Percentiles rank a stretch among this genome's conserved stretches.
phyloP scores from a whole-genome alignment of 768 basidiomycete genomes.

The Cystobasidiopsis lactophilus region DNA sequence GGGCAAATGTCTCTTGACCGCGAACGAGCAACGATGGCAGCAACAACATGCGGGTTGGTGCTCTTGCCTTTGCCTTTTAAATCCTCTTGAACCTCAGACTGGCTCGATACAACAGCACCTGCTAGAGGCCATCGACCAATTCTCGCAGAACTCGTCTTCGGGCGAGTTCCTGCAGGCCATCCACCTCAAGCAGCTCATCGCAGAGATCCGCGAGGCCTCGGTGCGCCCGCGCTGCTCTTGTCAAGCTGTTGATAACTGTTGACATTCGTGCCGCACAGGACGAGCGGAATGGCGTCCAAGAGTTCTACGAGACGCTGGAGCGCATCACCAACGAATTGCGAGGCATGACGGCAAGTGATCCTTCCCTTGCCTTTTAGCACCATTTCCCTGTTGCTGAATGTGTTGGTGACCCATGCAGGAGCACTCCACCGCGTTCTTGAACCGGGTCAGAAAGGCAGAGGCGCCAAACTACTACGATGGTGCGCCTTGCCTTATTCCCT shows the following conservation, averaged over 20 bases:
- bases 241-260: not conserved
- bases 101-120: no score
- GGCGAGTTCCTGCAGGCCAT: not conserved
- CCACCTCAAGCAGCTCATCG: conserved; percentile 13
- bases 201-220: conserved; percentile 11
- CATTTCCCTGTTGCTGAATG: no score
- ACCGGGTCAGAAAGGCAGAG: conserved; percentile 72
- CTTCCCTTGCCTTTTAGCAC: conserved; percentile 30
- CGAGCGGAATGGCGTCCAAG: conserved; percentile 45
- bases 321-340: conserved; percentile 67
- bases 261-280: conserved; percentile 17
- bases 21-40: no score
- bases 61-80: no score
- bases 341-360: conserved; percentile 35
- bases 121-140: not conserved
- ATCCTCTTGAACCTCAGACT: no score
- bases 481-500: conserved; percentile 30
- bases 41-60: no score
- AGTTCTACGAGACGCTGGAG: conserved; percentile 85
- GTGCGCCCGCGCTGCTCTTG: conserved; percentile 1
- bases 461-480: conserved; percentile 85
- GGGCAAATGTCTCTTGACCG: no score
- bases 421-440: conserved; percentile 79
- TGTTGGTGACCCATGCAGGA: conserved; percentile 44
- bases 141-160: not conserved